Conservation (phyloP, 2,329 filamentous ascomycete species). For the Ilyonectria destructans region DNA sequence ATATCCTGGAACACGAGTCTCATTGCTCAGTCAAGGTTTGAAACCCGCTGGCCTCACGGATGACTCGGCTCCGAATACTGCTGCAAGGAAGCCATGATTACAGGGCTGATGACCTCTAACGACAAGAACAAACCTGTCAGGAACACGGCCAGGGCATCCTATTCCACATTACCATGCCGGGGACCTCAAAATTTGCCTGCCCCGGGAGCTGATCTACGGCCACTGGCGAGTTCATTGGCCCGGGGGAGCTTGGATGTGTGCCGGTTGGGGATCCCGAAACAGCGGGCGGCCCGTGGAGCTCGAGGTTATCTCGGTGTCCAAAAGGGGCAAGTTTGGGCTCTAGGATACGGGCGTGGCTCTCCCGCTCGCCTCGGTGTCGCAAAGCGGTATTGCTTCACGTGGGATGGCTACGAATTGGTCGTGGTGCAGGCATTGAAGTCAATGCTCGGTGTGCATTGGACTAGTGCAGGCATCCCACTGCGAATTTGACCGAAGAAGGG, state of each 20-base stretch:
- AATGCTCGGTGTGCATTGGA: constrained; percentile 11
- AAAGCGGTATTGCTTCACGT: constrained; percentile 49
- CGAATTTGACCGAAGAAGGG: constrained; percentile 6
- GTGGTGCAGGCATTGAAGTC: background rate
- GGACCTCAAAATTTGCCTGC: constrained; percentile 29
- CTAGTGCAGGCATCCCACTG: background rate
- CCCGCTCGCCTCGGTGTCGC: constrained; percentile 44
- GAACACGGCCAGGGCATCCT: background rate
- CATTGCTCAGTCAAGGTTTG: background rate
- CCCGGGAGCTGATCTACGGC: constrained; percentile 22
- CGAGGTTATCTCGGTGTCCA: constrained; percentile 44
- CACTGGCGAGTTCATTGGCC: constrained; percentile 29
- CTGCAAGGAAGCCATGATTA: background rate
- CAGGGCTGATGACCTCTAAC: constrained; percentile 4
- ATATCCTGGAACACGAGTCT: background rate
- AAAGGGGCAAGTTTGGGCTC: constrained; percentile 42
- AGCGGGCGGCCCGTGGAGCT: constrained; percentile 33
- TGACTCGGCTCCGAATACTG: background rate
- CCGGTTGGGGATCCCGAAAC: constrained; percentile 11
- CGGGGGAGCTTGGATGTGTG: constrained; percentile 25
- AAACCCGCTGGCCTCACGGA: background rate
- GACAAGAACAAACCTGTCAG: background rate
- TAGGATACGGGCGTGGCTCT: constrained; percentile 3
- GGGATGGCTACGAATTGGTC: constrained; percentile 28
- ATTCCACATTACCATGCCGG: background rate